Evolutionary conservation across 805 yeast genomes (phyloP), one percentile per base, ranked within the genome.

Genomic region (Candida coquimbonensis): DNA sequence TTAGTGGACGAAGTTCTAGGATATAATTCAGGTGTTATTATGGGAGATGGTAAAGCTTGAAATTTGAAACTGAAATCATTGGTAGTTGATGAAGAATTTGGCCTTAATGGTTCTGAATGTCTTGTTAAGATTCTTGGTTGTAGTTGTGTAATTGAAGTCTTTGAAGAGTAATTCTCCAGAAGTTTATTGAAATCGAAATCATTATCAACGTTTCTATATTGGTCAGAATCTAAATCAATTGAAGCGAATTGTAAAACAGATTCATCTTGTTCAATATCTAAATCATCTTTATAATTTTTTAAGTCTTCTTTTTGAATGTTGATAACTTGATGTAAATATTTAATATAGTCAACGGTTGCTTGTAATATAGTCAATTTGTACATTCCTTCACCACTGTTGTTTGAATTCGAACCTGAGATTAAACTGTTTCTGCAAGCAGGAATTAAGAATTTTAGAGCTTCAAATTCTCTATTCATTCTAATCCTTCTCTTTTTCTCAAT

Each of bases 391-490:
- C 68, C 68, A 27, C 44, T 49, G 26, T 45, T 49, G 5, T 17
- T 17, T 26, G 40, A 39, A 9, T 11, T 38, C n/a, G 35, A 25
- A 19, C 42, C 45, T 17, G 42, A 31, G 5, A 47, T 32, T 4
- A 52, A 37, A 38, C 53, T 57, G 44, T 73, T 69, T 42, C 89
- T 68, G 60, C 95, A 86, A 12, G 91, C 89, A 1, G 95, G 95
- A 16, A 87, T 80, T 43, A 87, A 63, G 55, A 74, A 80, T 59
- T 86, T 83, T 52, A 87, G 72, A 1, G 90, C 87, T 59, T 85
- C 93, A 59, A 85, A 87, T 62, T 87, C 93, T 44, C 89, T 69
- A 62, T 87, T 87, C 71, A 87, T 83, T 58, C 84, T 83, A 43
- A 82, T 75, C 49, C 95, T 68, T 53, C 95, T 72, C 54, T 86